Evolutionary conservation across 2,329 filamentous ascomycete genomes (phyloP).

Genomic region (Plectosphaerella cucumerina): DNA sequence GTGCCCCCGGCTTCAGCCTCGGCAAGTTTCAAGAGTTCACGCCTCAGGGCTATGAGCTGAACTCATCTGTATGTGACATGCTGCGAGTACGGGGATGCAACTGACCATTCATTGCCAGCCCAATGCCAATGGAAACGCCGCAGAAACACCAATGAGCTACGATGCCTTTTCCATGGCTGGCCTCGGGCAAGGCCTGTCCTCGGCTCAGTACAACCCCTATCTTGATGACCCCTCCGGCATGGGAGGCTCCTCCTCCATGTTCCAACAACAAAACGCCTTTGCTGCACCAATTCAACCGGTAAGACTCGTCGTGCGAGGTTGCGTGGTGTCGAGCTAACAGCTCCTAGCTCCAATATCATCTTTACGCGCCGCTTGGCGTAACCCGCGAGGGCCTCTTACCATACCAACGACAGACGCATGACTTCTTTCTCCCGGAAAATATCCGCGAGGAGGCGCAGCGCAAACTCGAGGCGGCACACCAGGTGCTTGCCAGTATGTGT

Average conservation of each 20-base stretch:
- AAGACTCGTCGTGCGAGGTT: constrained; percentile 17
- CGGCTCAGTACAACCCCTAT: constrained; percentile 68
- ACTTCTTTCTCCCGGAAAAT: constrained; percentile 88
- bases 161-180: constrained; percentile 62
- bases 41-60: constrained; percentile 50
- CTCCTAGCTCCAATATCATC: constrained; percentile 76
- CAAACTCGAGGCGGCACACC: constrained; percentile 79
- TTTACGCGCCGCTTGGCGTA: constrained; percentile 86
- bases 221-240: constrained; percentile 64
- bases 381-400: constrained; percentile 74
- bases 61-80: constrained; percentile 6
- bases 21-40: constrained; percentile 57
- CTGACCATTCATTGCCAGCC: constrained; percentile 22
- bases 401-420: constrained; percentile 82
- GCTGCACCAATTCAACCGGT: constrained; percentile 56
- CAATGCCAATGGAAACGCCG: constrained; percentile 40
- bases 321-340: constrained; percentile 12
- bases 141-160: constrained; percentile 46
- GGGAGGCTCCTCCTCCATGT: constrained; percentile 59
- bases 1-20: constrained; percentile 45
- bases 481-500: constrained; percentile 73
- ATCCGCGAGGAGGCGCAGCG: constrained; percentile 84
- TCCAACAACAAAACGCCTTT: constrained; percentile 52
- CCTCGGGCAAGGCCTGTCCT: constrained; percentile 46
- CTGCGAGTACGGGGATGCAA: not conserved